Conservation (phyloP, 257 asterid species). For the Scutellaria minor region DNA sequence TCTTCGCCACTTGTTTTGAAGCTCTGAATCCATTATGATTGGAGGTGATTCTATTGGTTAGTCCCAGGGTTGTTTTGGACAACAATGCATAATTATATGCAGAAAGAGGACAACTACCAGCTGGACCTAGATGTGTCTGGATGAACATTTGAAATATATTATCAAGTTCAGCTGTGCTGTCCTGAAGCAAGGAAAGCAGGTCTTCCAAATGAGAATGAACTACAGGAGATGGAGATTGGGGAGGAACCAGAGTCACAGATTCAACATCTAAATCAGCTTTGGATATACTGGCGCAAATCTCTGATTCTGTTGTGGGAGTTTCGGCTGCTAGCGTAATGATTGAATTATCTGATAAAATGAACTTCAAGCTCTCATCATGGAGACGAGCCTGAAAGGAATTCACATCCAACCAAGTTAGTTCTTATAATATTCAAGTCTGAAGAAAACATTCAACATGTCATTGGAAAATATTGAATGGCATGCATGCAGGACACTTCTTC, state of each 20-base stretch:
- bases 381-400: constrained; percentile 81
- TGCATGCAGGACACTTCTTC: background rate
- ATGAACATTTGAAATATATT: constrained; percentile 54
- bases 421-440: background rate
- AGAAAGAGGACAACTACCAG: constrained; percentile 85
- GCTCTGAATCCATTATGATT: constrained; percentile 55
- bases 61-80: constrained; percentile 63
- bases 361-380: constrained; percentile 95
- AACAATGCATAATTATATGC: constrained; percentile 68
- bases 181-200: constrained; percentile 58
- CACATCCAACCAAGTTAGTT: constrained; percentile 34
- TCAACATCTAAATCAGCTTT: constrained; percentile 68
- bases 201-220: constrained; percentile 74
- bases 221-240: constrained; percentile 73
- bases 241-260: constrained; percentile 35
- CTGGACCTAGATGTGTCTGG: constrained; percentile 64
- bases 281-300: constrained; percentile 56
- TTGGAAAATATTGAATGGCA: constrained; percentile 6
- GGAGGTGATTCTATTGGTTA: constrained; percentile 50
- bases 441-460: constrained; percentile 9
- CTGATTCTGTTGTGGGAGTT: constrained; percentile 60
- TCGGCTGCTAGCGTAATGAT: constrained; percentile 68
- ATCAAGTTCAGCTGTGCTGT: constrained; percentile 45
- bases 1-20: constrained; percentile 62
- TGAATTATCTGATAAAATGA: constrained; percentile 84